phyloP scores from a whole-genome alignment of 2,329 filamentous ascomycete species.

The Hymenoscyphus albidus region DNA sequence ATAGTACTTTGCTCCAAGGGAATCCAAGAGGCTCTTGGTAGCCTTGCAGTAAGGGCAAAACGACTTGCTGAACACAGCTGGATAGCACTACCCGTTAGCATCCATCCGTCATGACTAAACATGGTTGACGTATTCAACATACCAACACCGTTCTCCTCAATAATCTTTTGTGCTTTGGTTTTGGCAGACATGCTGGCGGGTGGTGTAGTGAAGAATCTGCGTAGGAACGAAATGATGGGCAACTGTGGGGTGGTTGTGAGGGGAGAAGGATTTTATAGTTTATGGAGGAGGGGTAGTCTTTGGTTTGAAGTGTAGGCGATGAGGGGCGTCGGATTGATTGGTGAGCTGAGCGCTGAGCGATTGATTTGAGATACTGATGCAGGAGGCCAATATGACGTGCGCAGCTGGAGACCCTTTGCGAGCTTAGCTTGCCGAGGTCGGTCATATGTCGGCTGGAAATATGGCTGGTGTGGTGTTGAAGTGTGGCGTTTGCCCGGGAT shows the following conservation, averaged over 20 bases:
- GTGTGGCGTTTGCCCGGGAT: no score
- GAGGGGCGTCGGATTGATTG: background rate
- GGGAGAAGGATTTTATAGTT: slow-evolving; percentile 10
- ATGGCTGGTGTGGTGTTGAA: background rate
- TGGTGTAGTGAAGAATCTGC: slow-evolving; percentile 64
- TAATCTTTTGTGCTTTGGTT: slow-evolving; percentile 78
- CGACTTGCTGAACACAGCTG: slow-evolving; percentile 93
- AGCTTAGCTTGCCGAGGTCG: background rate
- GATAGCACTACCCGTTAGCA: slow-evolving; percentile 12
- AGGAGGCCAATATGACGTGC: background rate
- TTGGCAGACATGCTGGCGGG: slow-evolving; percentile 75
- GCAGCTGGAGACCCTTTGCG: background rate
- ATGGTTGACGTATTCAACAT: slow-evolving; percentile 36
- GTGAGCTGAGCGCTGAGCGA: background rate
- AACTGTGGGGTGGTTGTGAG: slow-evolving; percentile 17
- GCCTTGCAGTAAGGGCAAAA: slow-evolving; percentile 91
- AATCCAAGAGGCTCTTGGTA: slow-evolving; percentile 70
- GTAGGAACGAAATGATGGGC: slow-evolving; percentile 60
- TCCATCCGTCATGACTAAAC: background rate
- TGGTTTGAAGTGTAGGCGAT: background rate
- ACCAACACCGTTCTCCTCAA: slow-evolving; percentile 85
- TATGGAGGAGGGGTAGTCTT: background rate
- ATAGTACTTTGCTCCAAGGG: slow-evolving; percentile 68
- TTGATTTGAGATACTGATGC: slow-evolving; percentile 3
- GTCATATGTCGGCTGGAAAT: background rate